These are phyloP conservation scores for Dioszegia crocea DNA, from an alignment of 768 basidiomycete genomes.

Conservation along the genomic window DNA sequence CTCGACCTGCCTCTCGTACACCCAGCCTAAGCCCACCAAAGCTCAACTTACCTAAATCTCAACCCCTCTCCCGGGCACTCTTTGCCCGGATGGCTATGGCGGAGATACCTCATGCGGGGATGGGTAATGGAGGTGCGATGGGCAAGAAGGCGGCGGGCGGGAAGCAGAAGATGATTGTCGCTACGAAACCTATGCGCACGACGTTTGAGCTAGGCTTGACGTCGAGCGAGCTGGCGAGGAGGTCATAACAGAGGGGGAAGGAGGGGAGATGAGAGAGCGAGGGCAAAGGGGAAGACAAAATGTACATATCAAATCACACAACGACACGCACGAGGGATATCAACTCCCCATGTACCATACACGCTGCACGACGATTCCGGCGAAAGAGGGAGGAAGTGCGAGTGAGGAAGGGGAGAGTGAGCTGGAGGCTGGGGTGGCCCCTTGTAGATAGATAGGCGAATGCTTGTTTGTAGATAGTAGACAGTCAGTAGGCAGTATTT, in stretches of 20 bases:
- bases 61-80: conserved; percentile 33
- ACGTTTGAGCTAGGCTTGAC: conserved; percentile 40
- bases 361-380: no score
- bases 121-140: neutral
- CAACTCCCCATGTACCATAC: no score
- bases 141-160: conserved; percentile 18
- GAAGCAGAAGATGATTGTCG: conserved; percentile 35
- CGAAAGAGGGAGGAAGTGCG: no score
- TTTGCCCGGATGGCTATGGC: conserved; percentile 23
- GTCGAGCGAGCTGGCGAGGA: conserved; percentile 40
- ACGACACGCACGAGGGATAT: neutral
- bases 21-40: neutral
- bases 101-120: conserved; percentile 22
- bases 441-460: no score
- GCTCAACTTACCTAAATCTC: conserved; percentile 30
- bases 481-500: no score
- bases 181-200: conserved; percentile 37
- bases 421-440: no score
- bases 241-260: neutral
- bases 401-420: neutral
- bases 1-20: neutral
- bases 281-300: neutral
- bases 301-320: neutral
- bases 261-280: neutral
- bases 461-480: conserved; percentile 4